phyloP scores from a whole-genome alignment of 2,329 filamentous ascomycete genomes.

The Fusarium beomiforme region DNA sequence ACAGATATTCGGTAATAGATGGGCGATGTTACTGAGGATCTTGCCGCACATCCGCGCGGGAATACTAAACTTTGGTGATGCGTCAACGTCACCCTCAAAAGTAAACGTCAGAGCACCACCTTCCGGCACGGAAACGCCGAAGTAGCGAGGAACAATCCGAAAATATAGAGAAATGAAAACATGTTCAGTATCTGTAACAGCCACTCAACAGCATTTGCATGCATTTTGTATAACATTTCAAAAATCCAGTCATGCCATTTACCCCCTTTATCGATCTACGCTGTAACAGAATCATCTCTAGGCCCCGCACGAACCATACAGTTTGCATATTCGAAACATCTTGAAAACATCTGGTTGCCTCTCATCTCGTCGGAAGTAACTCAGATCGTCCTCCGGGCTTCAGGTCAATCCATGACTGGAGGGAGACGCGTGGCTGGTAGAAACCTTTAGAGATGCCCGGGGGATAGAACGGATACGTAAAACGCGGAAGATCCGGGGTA shows the following conservation, averaged over 20 bases:
- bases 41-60: conserved; percentile 25
- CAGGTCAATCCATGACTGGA: too few relatives aligned
- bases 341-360: conserved; percentile 1
- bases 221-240: background rate
- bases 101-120: conserved; percentile 32
- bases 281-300: background rate
- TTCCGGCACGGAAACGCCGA: conserved; percentile 32
- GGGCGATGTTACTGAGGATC: background rate
- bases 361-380: background rate
- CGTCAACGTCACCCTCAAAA: conserved; percentile 24
- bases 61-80: conserved; percentile 23
- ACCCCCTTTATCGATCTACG: background rate
- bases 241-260: background rate
- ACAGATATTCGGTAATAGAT: conserved; percentile 12
- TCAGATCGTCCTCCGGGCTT: background rate
- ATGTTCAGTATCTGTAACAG: background rate
- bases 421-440: conserved; percentile 16
- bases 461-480: background rate
- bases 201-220: background rate
- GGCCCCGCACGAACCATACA: conserved; percentile 1
- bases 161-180: background rate
- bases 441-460: background rate
- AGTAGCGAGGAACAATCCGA: conserved; percentile 6
- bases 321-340: conserved; percentile 16
- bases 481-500: background rate